Conservation (phyloP, 83 land plant genomes). For the Picea abies region DNA sequence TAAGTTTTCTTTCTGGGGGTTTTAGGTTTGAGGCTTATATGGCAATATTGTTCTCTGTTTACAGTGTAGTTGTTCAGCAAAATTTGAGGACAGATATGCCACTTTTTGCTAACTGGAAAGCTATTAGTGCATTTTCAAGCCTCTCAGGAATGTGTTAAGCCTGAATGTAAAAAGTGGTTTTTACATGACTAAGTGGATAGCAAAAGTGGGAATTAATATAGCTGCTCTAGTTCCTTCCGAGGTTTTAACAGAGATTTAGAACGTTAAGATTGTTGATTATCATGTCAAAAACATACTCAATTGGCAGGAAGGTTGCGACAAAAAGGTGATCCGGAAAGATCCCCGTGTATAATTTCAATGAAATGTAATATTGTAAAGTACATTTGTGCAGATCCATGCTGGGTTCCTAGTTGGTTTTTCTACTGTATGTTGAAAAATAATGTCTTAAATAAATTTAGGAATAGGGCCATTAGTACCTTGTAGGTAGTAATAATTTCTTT, state of each 20-base stretch:
- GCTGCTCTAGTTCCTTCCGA: constrained; percentile 14
- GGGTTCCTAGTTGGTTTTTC: neutral
- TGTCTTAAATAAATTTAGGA: neutral
- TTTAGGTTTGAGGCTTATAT: constrained; percentile 11
- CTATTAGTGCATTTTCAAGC: constrained; percentile 15
- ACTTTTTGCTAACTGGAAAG: constrained; percentile 17
- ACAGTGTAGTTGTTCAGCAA: constrained; percentile 4
- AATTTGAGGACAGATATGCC: constrained; percentile 13
- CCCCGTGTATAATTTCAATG: constrained; percentile 8
- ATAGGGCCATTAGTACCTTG: neutral
- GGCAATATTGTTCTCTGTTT: constrained; percentile 14
- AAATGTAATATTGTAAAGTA: constrained; percentile 19
- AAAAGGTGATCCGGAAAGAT: constrained; percentile 10
- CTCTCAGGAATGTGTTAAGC: constrained; percentile 1
- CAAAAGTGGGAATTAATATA: constrained; percentile 4
- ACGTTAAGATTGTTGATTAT: neutral
- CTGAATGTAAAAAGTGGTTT: constrained; percentile 12
- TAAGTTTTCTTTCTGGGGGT: neutral
- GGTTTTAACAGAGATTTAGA: constrained; percentile 16
- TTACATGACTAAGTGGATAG: constrained; percentile 3
- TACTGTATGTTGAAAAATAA: neutral
- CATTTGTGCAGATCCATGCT: constrained; percentile 2
- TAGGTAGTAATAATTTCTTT: too few species aligned
- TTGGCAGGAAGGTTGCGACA: neutral
- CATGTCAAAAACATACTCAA: constrained; percentile 9